These are phyloP conservation scores for Rhodotorula sp. DNA, from an alignment of 1,284 basidiomycete species.

Conservation along the genomic window DNA sequence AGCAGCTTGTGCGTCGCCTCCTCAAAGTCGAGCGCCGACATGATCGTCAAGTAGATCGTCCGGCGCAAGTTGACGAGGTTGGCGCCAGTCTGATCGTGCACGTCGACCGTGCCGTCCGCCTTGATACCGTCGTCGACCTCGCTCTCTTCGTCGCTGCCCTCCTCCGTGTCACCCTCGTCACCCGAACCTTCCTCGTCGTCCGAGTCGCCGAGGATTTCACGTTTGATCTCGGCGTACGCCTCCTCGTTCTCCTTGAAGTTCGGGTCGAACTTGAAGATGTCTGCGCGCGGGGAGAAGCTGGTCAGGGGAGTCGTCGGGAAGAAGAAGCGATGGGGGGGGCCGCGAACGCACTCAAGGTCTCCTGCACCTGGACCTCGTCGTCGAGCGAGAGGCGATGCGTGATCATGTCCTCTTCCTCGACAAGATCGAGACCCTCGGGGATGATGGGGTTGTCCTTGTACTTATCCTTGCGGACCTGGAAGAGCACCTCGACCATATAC, in stretches of 20 bases:
- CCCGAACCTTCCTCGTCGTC: slow-evolving; percentile 57
- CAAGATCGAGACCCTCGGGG: slow-evolving; percentile 89
- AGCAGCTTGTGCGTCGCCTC: slow-evolving; percentile 98
- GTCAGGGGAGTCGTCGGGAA: background rate
- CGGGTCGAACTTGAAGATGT: slow-evolving; percentile 93
- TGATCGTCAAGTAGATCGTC: slow-evolving; percentile 95
- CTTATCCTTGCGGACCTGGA: slow-evolving; percentile 96
- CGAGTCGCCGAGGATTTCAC: slow-evolving; percentile 80
- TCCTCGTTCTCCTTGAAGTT: slow-evolving; percentile 89
- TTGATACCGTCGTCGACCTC: slow-evolving; percentile 51
- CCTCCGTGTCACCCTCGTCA: slow-evolving; percentile 64
- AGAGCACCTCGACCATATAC: slow-evolving; percentile 99
- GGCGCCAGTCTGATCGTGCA: slow-evolving; percentile 91
- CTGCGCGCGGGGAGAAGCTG: slow-evolving; percentile 51
- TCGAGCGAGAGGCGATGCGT: slow-evolving; percentile 90
- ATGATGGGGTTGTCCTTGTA: slow-evolving; percentile 97
- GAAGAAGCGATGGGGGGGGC: background rate
- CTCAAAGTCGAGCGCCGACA: slow-evolving; percentile 85
- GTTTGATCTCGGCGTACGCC: slow-evolving; percentile 85
- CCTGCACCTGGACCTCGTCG: slow-evolving; percentile 89
- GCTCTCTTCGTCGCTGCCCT: slow-evolving; percentile 63
- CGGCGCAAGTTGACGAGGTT: slow-evolving; percentile 93
- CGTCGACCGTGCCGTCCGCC: slow-evolving; percentile 75
- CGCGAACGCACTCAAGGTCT: slow-evolving; percentile 74
- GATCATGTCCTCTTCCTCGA: slow-evolving; percentile 96